phyloP scores from a whole-genome alignment of 2,329 filamentous ascomycete species.

The Cordyceps tenuipes region DNA sequence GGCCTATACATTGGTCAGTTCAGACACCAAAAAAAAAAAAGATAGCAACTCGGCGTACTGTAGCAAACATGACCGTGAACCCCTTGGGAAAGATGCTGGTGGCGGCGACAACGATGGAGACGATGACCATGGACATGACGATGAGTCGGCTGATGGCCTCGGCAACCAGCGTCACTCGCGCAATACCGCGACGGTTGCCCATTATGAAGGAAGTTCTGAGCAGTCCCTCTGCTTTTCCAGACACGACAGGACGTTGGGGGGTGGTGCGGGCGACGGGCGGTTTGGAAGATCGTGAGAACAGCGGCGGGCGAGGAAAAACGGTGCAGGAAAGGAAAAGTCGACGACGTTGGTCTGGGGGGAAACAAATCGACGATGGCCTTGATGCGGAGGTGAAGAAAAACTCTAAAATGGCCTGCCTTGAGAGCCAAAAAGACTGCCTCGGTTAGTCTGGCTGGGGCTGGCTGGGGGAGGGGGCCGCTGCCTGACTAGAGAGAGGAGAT shows the following conservation, averaged over 20 bases:
- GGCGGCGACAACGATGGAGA: conserved; percentile 6
- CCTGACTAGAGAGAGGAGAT: conserved; percentile 3
- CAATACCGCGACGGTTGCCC: conserved; percentile 7
- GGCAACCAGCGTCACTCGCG: conserved; percentile 6
- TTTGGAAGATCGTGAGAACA: background rate
- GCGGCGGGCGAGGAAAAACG: background rate
- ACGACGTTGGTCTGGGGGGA: background rate
- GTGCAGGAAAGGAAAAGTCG: background rate
- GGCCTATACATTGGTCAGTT: background rate
- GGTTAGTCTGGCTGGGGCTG: conserved; percentile 6
- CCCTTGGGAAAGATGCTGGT: conserved; percentile 11
- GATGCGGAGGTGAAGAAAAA: conserved; percentile 8
- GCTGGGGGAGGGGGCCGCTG: background rate
- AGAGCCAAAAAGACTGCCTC: conserved; percentile 3
- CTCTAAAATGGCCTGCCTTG: background rate
- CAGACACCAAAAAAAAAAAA: background rate
- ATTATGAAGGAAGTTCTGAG: background rate
- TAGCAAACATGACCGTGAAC: conserved; percentile 8
- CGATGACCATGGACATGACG: conserved; percentile 8
- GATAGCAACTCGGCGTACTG: background rate
- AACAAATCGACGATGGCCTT: background rate
- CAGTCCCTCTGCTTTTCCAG: background rate
- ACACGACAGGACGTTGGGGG: background rate
- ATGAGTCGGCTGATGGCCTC: conserved; percentile 4
- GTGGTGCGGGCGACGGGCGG: background rate